Conservation (phyloP, 768 basidiomycete genomes). For the Serpula lacrymans region DNA sequence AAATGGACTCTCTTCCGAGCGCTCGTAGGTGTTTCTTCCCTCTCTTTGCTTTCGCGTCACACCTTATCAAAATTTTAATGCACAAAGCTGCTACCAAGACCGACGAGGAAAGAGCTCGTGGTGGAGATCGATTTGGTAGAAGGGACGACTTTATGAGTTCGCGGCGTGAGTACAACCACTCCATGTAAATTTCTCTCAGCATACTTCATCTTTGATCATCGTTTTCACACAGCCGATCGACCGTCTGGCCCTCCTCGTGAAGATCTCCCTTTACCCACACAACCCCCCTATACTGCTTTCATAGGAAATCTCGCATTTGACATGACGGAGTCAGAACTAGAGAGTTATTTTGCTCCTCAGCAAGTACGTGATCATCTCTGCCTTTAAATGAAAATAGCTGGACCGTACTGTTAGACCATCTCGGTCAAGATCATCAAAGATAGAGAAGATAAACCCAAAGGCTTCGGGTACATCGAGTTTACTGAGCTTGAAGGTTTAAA, state of each 20-base stretch:
- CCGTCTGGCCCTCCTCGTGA: slow-evolving; percentile 63
- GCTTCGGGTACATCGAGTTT: slow-evolving; percentile 98
- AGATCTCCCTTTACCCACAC: slow-evolving; percentile 93
- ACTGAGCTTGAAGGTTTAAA: slow-evolving; percentile 82
- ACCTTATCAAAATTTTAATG: slow-evolving; percentile 8
- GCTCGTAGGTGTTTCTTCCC: slow-evolving; percentile 93
- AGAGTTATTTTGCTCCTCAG: slow-evolving; percentile 68
- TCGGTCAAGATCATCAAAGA: slow-evolving; percentile 92
- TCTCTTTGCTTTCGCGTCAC: slow-evolving; percentile 4
- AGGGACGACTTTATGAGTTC: slow-evolving; percentile 63
- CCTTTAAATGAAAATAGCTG: neutral
- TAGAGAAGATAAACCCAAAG: slow-evolving; percentile 91
- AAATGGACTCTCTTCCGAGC: slow-evolving; percentile 90
- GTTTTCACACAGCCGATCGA: slow-evolving; percentile 49
- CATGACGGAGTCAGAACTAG: slow-evolving; percentile 78
- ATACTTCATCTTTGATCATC: slow-evolving; percentile 9
- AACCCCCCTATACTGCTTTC: slow-evolving; percentile 95
- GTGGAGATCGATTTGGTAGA: slow-evolving; percentile 53
- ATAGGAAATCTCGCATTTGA: slow-evolving; percentile 96
- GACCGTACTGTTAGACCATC: slow-evolving; percentile 49
- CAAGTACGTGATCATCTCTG: slow-evolving; percentile 45
- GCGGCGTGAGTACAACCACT: slow-evolving; percentile 57
- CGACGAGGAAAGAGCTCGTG: slow-evolving; percentile 59
- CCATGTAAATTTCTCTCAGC: slow-evolving; percentile 4
- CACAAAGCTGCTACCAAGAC: slow-evolving; percentile 61